Percentiles rank a stretch among this genome's conserved stretches.
phyloP scores from a whole-genome alignment of 192 early-diverging fungal species.

The Coemansia sp. region DNA sequence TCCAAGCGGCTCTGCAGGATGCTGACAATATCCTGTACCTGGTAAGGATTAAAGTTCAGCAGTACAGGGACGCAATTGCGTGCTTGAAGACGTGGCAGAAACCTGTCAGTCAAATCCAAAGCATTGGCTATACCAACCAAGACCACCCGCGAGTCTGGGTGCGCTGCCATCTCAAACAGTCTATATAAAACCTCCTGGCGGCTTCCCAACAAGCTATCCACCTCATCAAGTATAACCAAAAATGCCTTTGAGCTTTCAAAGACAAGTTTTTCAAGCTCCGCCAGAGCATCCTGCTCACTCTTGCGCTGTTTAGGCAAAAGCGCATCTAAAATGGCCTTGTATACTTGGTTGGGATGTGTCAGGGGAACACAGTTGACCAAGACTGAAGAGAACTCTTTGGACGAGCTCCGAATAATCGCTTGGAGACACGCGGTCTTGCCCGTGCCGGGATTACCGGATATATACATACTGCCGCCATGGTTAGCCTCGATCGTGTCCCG shows the following conservation, averaged over 20 bases:
- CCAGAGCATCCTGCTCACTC: constrained; percentile 47
- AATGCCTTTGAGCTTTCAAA: constrained; percentile 50
- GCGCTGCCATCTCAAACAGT: constrained; percentile 66
- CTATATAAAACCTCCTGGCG: constrained; percentile 85
- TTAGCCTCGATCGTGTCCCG: constrained; percentile 23
- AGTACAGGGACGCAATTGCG: constrained; percentile 77
- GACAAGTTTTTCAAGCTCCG: constrained; percentile 53
- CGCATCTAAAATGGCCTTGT: constrained; percentile 61
- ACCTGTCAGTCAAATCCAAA: constrained; percentile 82
- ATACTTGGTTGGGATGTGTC: constrained; percentile 65
- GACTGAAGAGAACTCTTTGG: constrained; percentile 34
- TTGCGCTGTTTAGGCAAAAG: constrained; percentile 14
- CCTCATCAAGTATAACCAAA: constrained; percentile 86
- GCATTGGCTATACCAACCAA: constrained; percentile 95
- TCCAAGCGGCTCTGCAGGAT: constrained; percentile 84
- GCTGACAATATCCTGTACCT: constrained; percentile 74
- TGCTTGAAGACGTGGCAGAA: constrained; percentile 81
- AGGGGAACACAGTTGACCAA: constrained; percentile 88
- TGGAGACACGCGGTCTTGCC: constrained; percentile 87
- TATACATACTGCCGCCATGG: constrained; percentile 67
- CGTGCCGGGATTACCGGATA: constrained; percentile 89
- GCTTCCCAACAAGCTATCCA: constrained; percentile 79
- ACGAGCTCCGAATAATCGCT: constrained; percentile 52
- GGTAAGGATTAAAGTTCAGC: constrained; percentile 86
- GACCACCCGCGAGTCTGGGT: constrained; percentile 60